Base-by-base conservation (phyloP, 2,329 filamentous ascomycete genomes). In the Claviceps humidiphila region DNA sequence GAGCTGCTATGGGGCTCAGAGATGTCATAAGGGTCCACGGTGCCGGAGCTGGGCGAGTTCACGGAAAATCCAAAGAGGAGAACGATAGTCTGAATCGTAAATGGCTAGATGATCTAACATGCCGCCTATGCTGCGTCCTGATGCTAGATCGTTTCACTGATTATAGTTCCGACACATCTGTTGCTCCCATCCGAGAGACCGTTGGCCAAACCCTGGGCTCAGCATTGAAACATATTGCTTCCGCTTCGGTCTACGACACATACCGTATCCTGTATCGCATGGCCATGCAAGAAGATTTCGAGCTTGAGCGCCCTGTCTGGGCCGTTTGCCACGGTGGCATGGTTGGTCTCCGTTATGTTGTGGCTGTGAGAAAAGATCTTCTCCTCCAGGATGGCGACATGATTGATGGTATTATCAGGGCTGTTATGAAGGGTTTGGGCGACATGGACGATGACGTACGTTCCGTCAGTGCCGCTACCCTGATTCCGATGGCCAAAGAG, bases 71-170 rank as follows among this genome's bases (percentile, higher is more conserved):
- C 9, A 79, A 81, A 57, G 62, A 70, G 30, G 84, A 94, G 60
- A 98, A 98, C 63, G 81, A 95, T 61, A 64, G 69, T 1, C 74
- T 87, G 45, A 98, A 97, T 61, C 80, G 84, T 55, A 78, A 75
- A 63, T 98, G 89, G 89, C 78, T 98, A 20, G 87, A 97, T 63
- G 91, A 98, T 63, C 76, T 98, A 50, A 89, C 90, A n/a, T 96
- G 90, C 62, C 86, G 93, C 26, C 78, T 98, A 48, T 91, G 90
- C 67, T 95, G 88, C 64, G 90, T 98, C 50, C 84, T 98, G 61
- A 96, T 98, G 83, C 81, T 98, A 16, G 93, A 98, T 69, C 84
- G 90, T 51, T 98, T 98, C 64, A 94, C 90, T 53, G 93, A 98
- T 64, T 98, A 96, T 70, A 93, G 94, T 54, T 95, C 90, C 5